A percentile compares a stretch with the other conserved stretches of the same genome.
Conservation (phyloP, 2,329 filamentous ascomycete species). For the Fusarium guadeloupense region DNA sequence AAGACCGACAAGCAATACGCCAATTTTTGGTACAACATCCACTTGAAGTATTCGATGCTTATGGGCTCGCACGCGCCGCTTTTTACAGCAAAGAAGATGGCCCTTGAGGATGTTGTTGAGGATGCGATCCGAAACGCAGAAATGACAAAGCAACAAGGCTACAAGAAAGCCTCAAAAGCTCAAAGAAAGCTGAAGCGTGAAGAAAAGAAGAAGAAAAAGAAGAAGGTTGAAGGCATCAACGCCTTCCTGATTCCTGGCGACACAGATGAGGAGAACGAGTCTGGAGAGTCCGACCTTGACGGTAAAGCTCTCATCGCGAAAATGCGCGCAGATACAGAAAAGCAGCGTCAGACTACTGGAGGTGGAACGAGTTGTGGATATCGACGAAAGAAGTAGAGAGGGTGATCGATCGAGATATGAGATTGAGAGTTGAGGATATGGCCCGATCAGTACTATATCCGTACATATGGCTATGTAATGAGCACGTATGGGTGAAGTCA, state of each 20-base stretch:
- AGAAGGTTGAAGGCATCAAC: slow-evolving; percentile 24
- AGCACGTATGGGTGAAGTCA: slow-evolving; percentile 14
- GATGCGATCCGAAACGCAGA: slow-evolving; percentile 27
- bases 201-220: slow-evolving; percentile 5
- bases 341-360: slow-evolving; percentile 8
- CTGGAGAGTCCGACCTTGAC: slow-evolving; percentile 22
- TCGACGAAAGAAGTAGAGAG: slow-evolving; percentile 7
- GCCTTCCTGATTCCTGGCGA: slow-evolving; percentile 31
- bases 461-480: slow-evolving; percentile 11
- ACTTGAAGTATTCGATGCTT: slow-evolving; percentile 31
- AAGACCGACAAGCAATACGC: slow-evolving; percentile 22
- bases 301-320: slow-evolving; percentile 22
- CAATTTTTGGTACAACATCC: slow-evolving; percentile 42
- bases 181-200: slow-evolving; percentile 1
- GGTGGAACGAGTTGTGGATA: slow-evolving; percentile 32
- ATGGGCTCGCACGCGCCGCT: slow-evolving; percentile 35
- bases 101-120: slow-evolving; percentile 34
- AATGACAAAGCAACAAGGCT: neutral
- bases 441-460: neutral
- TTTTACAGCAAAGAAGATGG: slow-evolving; percentile 39
- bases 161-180: neutral
- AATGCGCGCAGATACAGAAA: slow-evolving; percentile 17
- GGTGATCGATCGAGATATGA: slow-evolving; percentile 2
- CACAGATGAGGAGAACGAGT: slow-evolving; percentile 32
- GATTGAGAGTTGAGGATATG: neutral